Evolutionary conservation across 371 early-diverging fungal genomes (phyloP).

Genomic region (Lichtheimia hyalospora): DNA sequence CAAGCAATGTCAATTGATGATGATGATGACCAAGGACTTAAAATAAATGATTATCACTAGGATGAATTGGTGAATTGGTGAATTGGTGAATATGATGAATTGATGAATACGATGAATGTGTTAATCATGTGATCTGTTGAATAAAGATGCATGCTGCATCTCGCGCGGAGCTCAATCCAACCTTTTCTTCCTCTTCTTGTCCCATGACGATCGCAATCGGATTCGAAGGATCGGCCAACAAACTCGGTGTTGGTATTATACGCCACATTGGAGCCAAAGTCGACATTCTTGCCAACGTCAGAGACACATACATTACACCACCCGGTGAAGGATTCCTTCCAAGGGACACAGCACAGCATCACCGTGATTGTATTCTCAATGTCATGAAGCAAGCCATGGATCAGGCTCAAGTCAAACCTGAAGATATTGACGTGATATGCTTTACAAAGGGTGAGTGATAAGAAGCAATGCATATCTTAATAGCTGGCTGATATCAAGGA

Average conservation of each 20-base stretch:
- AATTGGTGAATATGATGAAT: no score
- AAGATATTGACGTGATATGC: constrained; percentile 92
- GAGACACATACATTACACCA: constrained; percentile 97
- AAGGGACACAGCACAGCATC: constrained; percentile 96
- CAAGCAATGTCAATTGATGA: no score
- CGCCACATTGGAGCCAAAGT: constrained; percentile 61
- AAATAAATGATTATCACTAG: no score
- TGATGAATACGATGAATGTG: no score
- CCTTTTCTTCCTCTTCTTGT: background rate
- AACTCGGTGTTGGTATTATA: constrained; percentile 98
- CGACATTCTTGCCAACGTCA: constrained; percentile 87
- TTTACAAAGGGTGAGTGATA: constrained; percentile 84
- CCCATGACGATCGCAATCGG: constrained; percentile 66
- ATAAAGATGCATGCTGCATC: no score
- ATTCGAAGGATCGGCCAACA: constrained; percentile 99
- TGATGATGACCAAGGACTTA: no score
- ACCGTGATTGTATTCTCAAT: constrained; percentile 79
- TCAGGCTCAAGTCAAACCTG: constrained; percentile 71
- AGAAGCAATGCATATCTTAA: no score
- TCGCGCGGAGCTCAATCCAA: background rate
- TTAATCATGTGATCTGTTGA: no score
- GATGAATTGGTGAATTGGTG: no score
- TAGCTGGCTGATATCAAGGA: no score
- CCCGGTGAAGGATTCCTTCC: constrained; percentile 98
- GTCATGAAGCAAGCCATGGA: constrained; percentile 82